Percentiles rank a stretch among this genome's conserved stretches.
These are phyloP conservation scores for Arthrobotrys entomopaga DNA, from an alignment of 2,329 filamentous ascomycete genomes.

Conservation along the genomic window DNA sequence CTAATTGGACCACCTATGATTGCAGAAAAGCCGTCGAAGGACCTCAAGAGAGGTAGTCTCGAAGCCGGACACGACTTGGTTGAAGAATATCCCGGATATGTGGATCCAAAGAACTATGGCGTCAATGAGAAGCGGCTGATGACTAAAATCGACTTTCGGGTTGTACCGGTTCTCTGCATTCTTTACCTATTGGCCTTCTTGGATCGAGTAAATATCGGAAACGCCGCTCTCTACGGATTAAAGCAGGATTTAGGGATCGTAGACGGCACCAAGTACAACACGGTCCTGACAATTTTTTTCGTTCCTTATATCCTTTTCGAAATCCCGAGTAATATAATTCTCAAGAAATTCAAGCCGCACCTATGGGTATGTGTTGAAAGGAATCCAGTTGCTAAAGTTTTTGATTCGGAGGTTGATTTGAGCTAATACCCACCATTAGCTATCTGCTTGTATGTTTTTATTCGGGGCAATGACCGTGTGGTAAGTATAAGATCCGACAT, in stretches of 20 bases:
- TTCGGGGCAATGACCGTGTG: conserved; percentile 71
- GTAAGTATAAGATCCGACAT: not conserved
- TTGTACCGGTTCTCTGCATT: conserved; percentile 78
- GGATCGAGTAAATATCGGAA: conserved; percentile 81
- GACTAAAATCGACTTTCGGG: conserved; percentile 75
- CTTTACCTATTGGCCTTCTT: conserved; percentile 78
- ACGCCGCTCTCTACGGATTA: conserved; percentile 76
- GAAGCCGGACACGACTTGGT: conserved; percentile 43
- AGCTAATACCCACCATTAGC: conserved; percentile 15
- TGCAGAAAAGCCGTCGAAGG: conserved; percentile 44
- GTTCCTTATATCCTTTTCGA: conserved; percentile 77
- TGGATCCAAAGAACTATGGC: conserved; percentile 36
- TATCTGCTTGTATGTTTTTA: conserved; percentile 82
- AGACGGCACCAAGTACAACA: conserved; percentile 73
- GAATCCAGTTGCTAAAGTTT: not conserved
- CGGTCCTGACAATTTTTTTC: conserved; percentile 82
- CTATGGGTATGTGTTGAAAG: conserved; percentile 67
- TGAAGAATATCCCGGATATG: conserved; percentile 47
- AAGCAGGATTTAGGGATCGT: conserved; percentile 71
- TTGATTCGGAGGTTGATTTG: not conserved
- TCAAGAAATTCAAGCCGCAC: conserved; percentile 74
- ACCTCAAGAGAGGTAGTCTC: conserved; percentile 29
- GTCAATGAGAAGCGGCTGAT: conserved; percentile 71
- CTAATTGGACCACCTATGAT: conserved; percentile 17
- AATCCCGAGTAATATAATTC: conserved; percentile 77